Evolutionary conservation across 495 filamentous ascomycete species (phyloP).

Genomic region (Amphirosellinia nigrospora): DNA sequence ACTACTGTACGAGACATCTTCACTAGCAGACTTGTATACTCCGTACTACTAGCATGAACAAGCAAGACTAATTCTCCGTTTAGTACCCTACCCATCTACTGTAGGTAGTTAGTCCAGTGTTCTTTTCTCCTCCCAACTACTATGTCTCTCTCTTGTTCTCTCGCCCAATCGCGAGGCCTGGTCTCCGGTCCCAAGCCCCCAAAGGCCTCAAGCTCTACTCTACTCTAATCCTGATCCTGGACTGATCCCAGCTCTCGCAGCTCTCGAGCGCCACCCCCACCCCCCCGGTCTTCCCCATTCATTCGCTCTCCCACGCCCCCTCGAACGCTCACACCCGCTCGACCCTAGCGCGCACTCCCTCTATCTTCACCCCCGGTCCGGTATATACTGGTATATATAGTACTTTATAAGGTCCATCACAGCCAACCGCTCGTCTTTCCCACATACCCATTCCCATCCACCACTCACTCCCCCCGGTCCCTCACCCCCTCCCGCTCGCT

Average conservation of each 20-base stretch:
- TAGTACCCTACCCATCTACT: too few species aligned
- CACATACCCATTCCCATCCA: not conserved
- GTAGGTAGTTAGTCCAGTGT: too few species aligned
- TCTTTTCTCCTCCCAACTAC: not conserved
- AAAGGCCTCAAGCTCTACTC: not conserved
- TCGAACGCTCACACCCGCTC: not conserved
- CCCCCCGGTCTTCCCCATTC: not conserved
- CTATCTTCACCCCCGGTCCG: not conserved
- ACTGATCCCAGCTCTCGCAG: not conserved
- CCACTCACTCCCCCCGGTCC: not conserved
- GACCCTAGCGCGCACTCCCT: not conserved
- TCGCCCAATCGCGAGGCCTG: slow-evolving; percentile 6
- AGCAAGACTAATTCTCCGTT: not conserved
- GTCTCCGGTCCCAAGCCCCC: not conserved
- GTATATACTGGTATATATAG: slow-evolving; percentile 16
- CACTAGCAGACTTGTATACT: too few species aligned
- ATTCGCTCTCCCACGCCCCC: not conserved
- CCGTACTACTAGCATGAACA: too few species aligned
- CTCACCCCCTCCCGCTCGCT: slow-evolving; percentile 7
- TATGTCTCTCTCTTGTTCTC: too few species aligned
- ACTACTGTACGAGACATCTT: too few species aligned
- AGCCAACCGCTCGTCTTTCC: not conserved
- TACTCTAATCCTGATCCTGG: not conserved
- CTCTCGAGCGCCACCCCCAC: too few species aligned
- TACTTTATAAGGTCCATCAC: not conserved